Percentiles rank a stretch among this genome's conserved stretches.
Conservation (phyloP, 768 basidiomycete genomes). For the Amanita jacksonii region DNA sequence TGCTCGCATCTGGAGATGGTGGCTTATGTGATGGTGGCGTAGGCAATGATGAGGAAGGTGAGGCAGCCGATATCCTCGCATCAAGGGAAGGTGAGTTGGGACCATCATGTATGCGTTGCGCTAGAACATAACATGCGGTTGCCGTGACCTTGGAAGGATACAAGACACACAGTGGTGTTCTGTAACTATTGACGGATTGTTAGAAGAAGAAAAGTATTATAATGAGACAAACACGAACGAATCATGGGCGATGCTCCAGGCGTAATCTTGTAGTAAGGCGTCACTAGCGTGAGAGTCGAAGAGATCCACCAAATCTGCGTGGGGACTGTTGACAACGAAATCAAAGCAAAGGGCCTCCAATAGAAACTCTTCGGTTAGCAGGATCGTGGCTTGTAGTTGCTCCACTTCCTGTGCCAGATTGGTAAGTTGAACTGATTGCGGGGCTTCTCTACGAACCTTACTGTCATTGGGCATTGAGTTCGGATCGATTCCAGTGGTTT, state of each 20-base stretch:
- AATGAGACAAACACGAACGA: constrained; percentile 41
- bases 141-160: constrained; percentile 65
- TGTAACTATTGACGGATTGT: constrained; percentile 38
- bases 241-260: constrained; percentile 84
- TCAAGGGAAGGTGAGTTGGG: constrained; percentile 67
- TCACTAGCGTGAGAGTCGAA: constrained; percentile 48
- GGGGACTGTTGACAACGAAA: constrained; percentile 69
- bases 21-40: constrained; percentile 76
- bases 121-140: constrained; percentile 68
- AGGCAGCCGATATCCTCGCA: constrained; percentile 59
- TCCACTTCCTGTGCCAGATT: constrained; percentile 55
- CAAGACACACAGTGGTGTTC: constrained; percentile 70
- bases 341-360: constrained; percentile 83
- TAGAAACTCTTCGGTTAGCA: constrained; percentile 68
- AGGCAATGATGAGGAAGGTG: constrained; percentile 68
- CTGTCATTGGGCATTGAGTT: constrained; percentile 51
- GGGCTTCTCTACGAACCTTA: constrained; percentile 35
- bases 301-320: constrained; percentile 64
- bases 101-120: constrained; percentile 63
- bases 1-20: constrained; percentile 57
- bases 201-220: constrained; percentile 2
- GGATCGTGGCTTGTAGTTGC: constrained; percentile 55
- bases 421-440: neutral
- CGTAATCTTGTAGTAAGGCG: constrained; percentile 52
- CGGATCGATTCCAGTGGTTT: constrained; percentile 48